Conservation (phyloP, 2,329 filamentous ascomycete species). For the Trichoderma sp. region DNA sequence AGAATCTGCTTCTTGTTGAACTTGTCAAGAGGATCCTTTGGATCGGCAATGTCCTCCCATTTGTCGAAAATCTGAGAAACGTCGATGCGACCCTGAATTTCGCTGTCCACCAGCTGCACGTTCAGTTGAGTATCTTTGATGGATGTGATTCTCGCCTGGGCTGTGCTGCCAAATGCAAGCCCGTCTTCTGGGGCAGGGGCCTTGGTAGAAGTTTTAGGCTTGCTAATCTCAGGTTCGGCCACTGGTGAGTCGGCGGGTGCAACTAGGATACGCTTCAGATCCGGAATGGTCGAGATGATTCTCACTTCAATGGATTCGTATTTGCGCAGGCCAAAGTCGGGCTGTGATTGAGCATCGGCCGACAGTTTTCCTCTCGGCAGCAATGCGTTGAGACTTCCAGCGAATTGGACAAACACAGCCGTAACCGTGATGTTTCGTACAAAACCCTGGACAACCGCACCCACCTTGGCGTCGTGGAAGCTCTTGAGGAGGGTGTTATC, state of each 20-base stretch:
- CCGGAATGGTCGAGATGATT: constrained; percentile 68
- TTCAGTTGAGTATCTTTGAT: constrained; percentile 92
- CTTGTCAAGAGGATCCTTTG: constrained; percentile 70
- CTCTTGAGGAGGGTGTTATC: constrained; percentile 66
- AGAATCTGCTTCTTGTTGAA: constrained; percentile 71
- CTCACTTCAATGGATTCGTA: constrained; percentile 72
- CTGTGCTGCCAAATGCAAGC: constrained; percentile 66
- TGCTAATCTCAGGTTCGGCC: constrained; percentile 41
- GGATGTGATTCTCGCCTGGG: constrained; percentile 75
- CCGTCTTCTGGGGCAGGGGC: constrained; percentile 57
- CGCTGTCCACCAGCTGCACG: constrained; percentile 71
- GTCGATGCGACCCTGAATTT: constrained; percentile 85
- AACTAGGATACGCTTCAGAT: constrained; percentile 64
- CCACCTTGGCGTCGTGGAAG: constrained; percentile 69
- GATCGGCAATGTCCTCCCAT: constrained; percentile 81
- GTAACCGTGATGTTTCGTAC: constrained; percentile 79
- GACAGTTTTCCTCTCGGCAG: constrained; percentile 76
- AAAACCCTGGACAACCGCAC: constrained; percentile 69
- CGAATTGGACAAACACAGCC: constrained; percentile 86
- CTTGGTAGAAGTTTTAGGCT: constrained; percentile 33
- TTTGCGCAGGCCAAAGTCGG: constrained; percentile 75
- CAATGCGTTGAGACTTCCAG: constrained; percentile 70
- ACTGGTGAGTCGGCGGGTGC: constrained; percentile 43
- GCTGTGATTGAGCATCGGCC: constrained; percentile 62
- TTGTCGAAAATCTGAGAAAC: constrained; percentile 85